A percentile compares a stretch with the other conserved stretches of the same genome.
phyloP scores from a whole-genome alignment of 208 protist species.

The Zelonia costaricensis region DNA sequence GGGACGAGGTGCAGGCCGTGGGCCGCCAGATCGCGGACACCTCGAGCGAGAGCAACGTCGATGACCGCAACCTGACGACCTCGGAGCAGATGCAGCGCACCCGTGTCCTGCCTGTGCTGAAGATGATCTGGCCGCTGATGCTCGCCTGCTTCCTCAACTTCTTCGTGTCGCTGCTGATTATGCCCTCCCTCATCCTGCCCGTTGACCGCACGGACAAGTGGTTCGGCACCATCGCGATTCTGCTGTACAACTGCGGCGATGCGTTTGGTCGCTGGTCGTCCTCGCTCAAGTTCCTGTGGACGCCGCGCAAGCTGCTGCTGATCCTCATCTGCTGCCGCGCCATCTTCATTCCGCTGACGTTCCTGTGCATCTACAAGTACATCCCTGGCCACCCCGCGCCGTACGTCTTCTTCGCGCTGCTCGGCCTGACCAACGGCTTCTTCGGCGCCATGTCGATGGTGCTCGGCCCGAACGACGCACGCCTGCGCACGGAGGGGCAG shows the following conservation, averaged over 20 bases:
- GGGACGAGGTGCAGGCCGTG: conserved; percentile 30
- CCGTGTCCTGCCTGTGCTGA: conserved; percentile 49
- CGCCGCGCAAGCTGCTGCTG: conserved; percentile 45
- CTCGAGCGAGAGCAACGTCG: conserved; percentile 22
- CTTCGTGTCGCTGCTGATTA: conserved; percentile 75
- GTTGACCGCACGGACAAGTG: conserved; percentile 67
- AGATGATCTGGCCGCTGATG: conserved; percentile 64
- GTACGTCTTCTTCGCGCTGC: conserved; percentile 53
- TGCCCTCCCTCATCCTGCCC: conserved; percentile 71
- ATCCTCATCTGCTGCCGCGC: conserved; percentile 41
- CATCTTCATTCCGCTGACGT: conserved; percentile 68
- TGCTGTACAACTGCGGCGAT: conserved; percentile 84
- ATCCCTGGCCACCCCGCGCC: conserved; percentile 68
- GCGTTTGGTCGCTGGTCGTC: conserved; percentile 63
- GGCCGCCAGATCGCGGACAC: neutral
- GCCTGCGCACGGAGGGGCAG: conserved; percentile 64
- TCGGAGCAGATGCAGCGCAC: conserved; percentile 58
- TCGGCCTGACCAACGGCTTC: conserved; percentile 83
- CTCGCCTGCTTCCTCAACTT: conserved; percentile 73
- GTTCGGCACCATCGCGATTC: conserved; percentile 82
- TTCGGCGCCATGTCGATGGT: conserved; percentile 79
- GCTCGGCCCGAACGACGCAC: conserved; percentile 53
- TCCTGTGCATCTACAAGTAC: conserved; percentile 80
- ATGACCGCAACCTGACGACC: conserved; percentile 61
- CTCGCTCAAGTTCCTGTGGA: conserved; percentile 52